These are phyloP conservation scores for Yamadazyma dushanensis DNA, from an alignment of 1,139 yeast genomes.

Conservation along the genomic window DNA sequence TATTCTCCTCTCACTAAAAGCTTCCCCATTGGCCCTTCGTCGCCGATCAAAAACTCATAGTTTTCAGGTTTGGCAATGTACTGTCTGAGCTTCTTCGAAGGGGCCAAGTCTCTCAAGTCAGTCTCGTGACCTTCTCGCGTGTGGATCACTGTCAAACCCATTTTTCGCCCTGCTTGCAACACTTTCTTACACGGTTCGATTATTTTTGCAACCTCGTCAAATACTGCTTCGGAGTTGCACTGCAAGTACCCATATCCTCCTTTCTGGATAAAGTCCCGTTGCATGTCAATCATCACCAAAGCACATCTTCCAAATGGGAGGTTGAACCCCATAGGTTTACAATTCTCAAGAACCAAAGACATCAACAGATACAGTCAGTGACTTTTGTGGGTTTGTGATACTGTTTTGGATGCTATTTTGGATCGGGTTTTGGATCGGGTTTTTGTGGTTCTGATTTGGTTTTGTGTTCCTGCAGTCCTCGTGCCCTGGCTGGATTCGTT, in stretches of 20 bases:
- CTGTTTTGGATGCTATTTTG: no score
- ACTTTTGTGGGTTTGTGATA: no score
- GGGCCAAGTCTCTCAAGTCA: conserved; percentile 15
- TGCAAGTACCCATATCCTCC: conserved; percentile 17
- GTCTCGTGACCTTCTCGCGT: conserved; percentile 16
- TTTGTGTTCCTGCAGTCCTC: no score
- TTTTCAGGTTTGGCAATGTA: conserved; percentile 13
- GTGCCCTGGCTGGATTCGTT: no score
- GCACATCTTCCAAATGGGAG: conserved; percentile 13
- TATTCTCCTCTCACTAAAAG: conserved; percentile 14
- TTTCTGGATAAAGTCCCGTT: conserved; percentile 15
- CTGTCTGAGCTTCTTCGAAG: conserved; percentile 13
- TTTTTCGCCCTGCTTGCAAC: conserved; percentile 13
- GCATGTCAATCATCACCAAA: conserved; percentile 17
- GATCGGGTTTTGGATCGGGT: no score
- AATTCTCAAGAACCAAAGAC: not conserved
- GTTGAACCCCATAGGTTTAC: conserved; percentile 10
- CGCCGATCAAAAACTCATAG: conserved; percentile 15
- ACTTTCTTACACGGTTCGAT: conserved; percentile 12
- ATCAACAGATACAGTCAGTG: no score
- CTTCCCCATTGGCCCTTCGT: conserved; percentile 16
- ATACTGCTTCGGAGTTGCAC: conserved; percentile 11
- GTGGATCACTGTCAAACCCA: conserved; percentile 14
- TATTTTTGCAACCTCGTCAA: conserved; percentile 13
- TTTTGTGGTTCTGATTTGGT: no score